Evolutionary conservation across 2,329 filamentous ascomycete genomes (phyloP), one percentile per base, ranked within the genome.

Genomic region (Diaporthe amygdali): DNA sequence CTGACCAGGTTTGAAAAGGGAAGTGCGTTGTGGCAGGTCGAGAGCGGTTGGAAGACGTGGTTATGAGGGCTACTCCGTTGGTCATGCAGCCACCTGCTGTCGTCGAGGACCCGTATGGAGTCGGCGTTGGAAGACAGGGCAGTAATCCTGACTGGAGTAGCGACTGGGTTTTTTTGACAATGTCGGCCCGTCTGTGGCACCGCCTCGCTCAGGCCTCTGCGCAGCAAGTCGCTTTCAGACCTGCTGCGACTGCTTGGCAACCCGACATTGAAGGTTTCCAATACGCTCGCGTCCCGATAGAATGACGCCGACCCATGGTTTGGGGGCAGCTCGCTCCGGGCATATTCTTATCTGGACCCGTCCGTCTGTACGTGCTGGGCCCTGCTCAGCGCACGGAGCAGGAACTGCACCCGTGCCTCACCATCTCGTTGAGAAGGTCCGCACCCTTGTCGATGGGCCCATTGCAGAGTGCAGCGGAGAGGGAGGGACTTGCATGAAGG

Each of bases 351-450:
- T 47, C 41, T 47, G 41, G 30, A 17, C 27, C 59, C 27, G 27
- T 46, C 56, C 56, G 22, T 12, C 56, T 25, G 56, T 32, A 22
- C 37, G 37, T 25, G 22, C 25, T 54, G 32, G 44, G 46, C 30
- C 61, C 63, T 55, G 52, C 68, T 52, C 54, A 69, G 68, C 39
- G 68, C 54, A 70, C 71, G 71, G 71, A 56, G 71, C 71, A 70
- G 37, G 34, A 14, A 37, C 67, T 70, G 66, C 66, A 51, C 41
- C 66, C 39, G 59, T 41, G 51, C 44, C 56, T 55, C 52, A 46
- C 3, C 64, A 63, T 52, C 46, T 44, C 52, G 69, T 68, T 68
- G 66, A 49, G 44, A 37, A 37, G 54, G 61, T 44, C 34, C 46
- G 47, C 47, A 68, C 52, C 71, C 68, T 59, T 52, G 63, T 66